Evolutionary conservation across 2,329 filamentous ascomycete species (phyloP).

Genomic region (Alternaria sp.): DNA sequence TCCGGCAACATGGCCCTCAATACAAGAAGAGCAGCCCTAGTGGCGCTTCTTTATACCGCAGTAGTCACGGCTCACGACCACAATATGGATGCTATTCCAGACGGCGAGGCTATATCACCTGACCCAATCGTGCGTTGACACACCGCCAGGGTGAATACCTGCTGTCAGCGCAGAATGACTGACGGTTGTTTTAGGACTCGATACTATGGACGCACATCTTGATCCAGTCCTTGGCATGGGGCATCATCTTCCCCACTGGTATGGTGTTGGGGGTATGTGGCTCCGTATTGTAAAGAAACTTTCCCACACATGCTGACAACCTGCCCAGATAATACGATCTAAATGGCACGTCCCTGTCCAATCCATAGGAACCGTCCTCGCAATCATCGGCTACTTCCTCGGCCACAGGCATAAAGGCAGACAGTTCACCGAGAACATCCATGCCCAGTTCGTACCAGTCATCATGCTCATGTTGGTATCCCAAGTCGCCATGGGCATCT

Average conservation of each 20-base stretch:
- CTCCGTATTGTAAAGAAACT: background rate
- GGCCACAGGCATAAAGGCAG: slow-evolving; percentile 91
- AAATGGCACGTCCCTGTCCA: slow-evolving; percentile 96
- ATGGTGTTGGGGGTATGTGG: slow-evolving; percentile 89
- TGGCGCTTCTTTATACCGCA: slow-evolving; percentile 37
- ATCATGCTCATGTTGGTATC: slow-evolving; percentile 80
- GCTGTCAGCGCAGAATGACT: slow-evolving; percentile 14
- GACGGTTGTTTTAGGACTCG: slow-evolving; percentile 64
- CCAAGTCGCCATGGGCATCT: slow-evolving; percentile 83
- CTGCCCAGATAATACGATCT: slow-evolving; percentile 78
- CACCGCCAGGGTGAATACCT: too few species aligned
- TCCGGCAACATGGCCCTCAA: slow-evolving; percentile 23
- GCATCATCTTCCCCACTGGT: slow-evolving; percentile 88
- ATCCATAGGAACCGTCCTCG: slow-evolving; percentile 74
- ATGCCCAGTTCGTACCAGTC: slow-evolving; percentile 79
- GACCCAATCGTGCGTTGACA: slow-evolving; percentile 47
- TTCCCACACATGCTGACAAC: background rate
- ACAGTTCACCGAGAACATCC: slow-evolving; percentile 75
- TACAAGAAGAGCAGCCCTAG: slow-evolving; percentile 24
- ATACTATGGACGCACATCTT: slow-evolving; percentile 95
- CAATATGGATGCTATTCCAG: slow-evolving; percentile 49
- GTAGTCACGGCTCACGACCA: slow-evolving; percentile 51
- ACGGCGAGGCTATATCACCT: slow-evolving; percentile 49
- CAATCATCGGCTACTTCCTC: slow-evolving; percentile 85
- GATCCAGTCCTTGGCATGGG: slow-evolving; percentile 85